These are phyloP conservation scores for Pterula multifida DNA, from an alignment of 1,284 basidiomycete species.

Conservation along the genomic window DNA sequence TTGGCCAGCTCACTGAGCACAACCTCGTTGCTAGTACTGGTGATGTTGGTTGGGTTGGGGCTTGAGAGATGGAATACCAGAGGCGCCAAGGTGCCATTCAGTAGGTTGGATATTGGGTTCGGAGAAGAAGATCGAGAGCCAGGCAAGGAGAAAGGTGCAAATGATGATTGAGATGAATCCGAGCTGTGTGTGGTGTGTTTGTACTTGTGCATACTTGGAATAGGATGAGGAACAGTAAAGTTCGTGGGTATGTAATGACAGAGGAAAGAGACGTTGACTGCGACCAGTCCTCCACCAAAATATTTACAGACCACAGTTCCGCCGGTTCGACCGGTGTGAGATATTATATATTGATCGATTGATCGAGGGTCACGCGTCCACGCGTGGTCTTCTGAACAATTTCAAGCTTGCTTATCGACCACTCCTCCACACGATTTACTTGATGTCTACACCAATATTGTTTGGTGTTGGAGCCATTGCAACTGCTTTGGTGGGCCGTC, in stretches of 20 bases:
- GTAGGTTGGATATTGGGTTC: neutral
- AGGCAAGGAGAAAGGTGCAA: neutral
- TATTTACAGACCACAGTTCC: neutral
- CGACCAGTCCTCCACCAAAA: neutral
- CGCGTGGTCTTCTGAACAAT: slow-evolving; percentile 4
- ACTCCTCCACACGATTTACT: neutral
- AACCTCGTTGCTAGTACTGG: too few relatives aligned
- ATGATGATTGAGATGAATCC: too few relatives aligned
- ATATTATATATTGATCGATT: neutral
- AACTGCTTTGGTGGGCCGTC: slow-evolving; percentile 69
- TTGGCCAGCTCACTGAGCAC: too few relatives aligned
- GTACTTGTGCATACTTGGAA: too few relatives aligned
- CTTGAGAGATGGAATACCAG: too few relatives aligned
- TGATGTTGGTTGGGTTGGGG: too few relatives aligned
- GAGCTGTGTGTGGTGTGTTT: too few relatives aligned
- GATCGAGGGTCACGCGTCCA: neutral
- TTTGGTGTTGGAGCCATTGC: slow-evolving; percentile 73
- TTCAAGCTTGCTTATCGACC: slow-evolving; percentile 4
- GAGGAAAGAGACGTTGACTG: neutral
- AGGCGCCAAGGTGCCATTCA: too few relatives aligned
- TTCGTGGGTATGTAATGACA: neutral
- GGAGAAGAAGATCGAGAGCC: neutral
- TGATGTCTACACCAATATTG: slow-evolving; percentile 68
- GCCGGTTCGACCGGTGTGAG: neutral
- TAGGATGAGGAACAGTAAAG: neutral